Evolutionary conservation across 2,329 filamentous ascomycete genomes (phyloP).

Genomic region (Lachnellula cervina): DNA sequence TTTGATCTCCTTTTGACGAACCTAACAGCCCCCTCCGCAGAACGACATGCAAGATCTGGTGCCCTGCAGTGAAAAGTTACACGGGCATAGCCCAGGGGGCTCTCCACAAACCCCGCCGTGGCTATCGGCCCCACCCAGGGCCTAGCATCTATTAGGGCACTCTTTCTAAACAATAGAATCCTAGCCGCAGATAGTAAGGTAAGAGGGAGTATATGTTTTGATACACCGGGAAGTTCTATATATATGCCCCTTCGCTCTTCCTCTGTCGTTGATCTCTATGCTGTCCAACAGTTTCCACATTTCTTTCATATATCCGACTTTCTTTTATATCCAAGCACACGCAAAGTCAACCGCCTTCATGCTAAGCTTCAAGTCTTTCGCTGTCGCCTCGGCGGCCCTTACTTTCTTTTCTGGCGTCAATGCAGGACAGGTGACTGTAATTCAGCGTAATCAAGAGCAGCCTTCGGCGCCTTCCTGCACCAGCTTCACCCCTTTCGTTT

Average conservation of each 20-base stretch:
- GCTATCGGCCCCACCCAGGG: no score
- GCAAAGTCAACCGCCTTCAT: conserved; percentile 7
- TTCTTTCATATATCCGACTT: background rate
- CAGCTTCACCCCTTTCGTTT: conserved; percentile 32
- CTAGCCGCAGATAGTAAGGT: background rate
- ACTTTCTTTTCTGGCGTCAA: conserved; percentile 18
- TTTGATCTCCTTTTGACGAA: no score
- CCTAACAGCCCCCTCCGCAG: no score
- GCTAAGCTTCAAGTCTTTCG: conserved; percentile 16
- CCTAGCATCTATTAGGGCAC: no score
- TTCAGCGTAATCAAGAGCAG: conserved; percentile 17
- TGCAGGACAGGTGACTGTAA: conserved; percentile 8
- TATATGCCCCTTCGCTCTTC: background rate
- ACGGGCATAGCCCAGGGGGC: no score
- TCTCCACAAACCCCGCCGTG: no score
- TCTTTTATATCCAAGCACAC: background rate
- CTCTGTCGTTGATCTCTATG: background rate
- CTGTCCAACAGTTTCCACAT: background rate
- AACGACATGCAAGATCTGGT: no score
- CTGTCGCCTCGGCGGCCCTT: conserved; percentile 20
- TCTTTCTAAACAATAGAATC: no score
- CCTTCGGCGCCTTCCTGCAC: conserved; percentile 25
- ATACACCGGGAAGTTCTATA: background rate
- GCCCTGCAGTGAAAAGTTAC: no score
- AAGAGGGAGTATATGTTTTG: background rate